A percentile compares a stretch with the other conserved stretches of the same genome.
These are phyloP conservation scores for Heliamphora pulchella DNA, from an alignment of 179 eudicot genomes.

Conservation along the genomic window DNA sequence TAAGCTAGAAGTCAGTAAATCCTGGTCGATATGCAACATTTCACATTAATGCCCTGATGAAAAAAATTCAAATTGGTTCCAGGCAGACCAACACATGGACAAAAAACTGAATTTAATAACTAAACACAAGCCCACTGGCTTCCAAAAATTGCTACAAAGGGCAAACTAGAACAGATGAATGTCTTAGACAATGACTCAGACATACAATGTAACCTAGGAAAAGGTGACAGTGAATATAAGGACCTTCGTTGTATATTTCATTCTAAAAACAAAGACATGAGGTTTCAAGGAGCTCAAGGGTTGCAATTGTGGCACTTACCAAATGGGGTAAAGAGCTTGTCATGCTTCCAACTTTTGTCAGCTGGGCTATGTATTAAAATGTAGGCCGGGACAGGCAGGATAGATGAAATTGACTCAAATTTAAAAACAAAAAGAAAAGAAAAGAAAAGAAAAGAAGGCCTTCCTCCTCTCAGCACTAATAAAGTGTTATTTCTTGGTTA, in stretches of 20 bases:
- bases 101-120: neutral
- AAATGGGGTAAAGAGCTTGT: too few species aligned
- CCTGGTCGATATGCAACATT: conserved; percentile 4
- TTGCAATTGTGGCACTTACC: neutral
- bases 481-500: neutral
- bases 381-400: too few species aligned
- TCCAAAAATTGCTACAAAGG: neutral
- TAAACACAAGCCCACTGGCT: neutral
- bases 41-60: neutral
- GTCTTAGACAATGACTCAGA: too few species aligned
- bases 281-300: conserved; percentile 7
- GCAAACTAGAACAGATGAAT: too few species aligned
- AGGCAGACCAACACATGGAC: neutral
- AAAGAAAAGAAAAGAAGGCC: too few species aligned
- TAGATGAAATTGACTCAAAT: neutral
- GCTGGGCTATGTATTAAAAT: too few species aligned
- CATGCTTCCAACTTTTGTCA: too few species aligned
- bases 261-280: neutral
- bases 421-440: neutral
- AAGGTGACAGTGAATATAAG: neutral
- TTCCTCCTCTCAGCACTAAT: neutral
- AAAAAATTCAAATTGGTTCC: neutral
- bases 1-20: neutral
- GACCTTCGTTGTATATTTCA: neutral
- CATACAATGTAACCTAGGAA: too few species aligned